Percentiles rank a stretch among this genome's conserved stretches.
These are phyloP conservation scores for Pelargonium cotyledonis DNA, from an alignment of 441 rosid genomes.

Conservation along the genomic window DNA sequence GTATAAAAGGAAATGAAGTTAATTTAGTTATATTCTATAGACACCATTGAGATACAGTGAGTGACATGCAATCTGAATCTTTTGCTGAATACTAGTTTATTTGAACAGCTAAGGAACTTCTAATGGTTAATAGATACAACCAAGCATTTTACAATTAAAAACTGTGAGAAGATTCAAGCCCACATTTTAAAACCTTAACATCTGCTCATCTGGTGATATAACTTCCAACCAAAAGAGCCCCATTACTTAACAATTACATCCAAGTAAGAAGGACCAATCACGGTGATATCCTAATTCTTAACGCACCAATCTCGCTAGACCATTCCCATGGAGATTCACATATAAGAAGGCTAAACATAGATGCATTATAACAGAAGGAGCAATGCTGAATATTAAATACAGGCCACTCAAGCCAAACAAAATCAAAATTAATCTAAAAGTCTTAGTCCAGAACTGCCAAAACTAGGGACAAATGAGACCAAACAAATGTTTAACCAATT, in stretches of 20 bases:
- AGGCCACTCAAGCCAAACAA: neutral
- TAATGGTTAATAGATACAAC: too few species aligned
- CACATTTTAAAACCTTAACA: neutral
- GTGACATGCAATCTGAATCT: too few species aligned
- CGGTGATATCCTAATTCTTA: neutral
- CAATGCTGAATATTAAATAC: neutral
- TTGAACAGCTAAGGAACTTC: too few species aligned
- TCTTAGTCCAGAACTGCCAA: too few species aligned
- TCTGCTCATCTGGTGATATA: neutral
- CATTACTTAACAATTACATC: neutral
- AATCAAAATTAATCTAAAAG: neutral
- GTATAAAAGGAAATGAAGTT: too few species aligned
- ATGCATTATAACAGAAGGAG: neutral
- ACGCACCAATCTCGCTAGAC: neutral
- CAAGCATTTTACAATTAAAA: too few species aligned
- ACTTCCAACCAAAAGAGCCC: neutral
- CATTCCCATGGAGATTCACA: neutral
- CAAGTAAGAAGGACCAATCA: neutral
- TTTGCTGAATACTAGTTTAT: too few species aligned
- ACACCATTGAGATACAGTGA: too few species aligned
- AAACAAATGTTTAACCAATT: too few species aligned
- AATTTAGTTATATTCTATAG: too few species aligned
- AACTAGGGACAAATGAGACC: neutral
- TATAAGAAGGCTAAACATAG: too few species aligned
- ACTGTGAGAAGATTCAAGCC: neutral